A percentile compares a stretch with the other conserved stretches of the same genome.
Evolutionary conservation across 768 basidiomycete genomes (phyloP).

Genomic region (Naganishia antarctica): DNA sequence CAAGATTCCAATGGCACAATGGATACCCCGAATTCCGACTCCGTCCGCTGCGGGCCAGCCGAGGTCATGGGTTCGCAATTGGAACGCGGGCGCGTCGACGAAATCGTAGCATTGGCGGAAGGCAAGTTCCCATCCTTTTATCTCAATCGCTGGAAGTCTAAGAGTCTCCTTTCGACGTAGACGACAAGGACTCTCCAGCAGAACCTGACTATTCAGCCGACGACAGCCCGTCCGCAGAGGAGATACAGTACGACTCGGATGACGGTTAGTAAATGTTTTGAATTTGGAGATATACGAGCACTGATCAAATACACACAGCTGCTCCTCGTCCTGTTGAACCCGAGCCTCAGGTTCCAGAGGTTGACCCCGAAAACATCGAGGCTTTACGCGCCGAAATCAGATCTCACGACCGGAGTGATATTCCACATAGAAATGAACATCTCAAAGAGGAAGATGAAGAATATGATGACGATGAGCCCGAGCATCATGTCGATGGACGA

Average conservation of each 20-base stretch:
- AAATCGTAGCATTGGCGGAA: conserved; percentile 10
- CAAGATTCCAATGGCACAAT: background rate
- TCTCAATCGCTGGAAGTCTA: background rate
- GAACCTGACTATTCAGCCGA: conserved; percentile 19
- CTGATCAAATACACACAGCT: background rate
- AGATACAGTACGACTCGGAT: conserved; percentile 16
- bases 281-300: too few species aligned
- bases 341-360: conserved; percentile 1
- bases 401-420: conserved; percentile 11
- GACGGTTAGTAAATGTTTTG: background rate
- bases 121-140: background rate
- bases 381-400: conserved; percentile 16
- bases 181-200: conserved; percentile 18
- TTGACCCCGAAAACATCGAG: conserved; percentile 9
- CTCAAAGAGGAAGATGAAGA: conserved; percentile 19
- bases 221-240: background rate
- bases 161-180: background rate
- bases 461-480: conserved; percentile 17
- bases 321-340: background rate
- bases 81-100: conserved; percentile 21
- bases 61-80: conserved; percentile 13
- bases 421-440: conserved; percentile 3
- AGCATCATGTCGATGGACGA: conserved; percentile 16
- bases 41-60: background rate
- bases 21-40: background rate